phyloP scores from a whole-genome alignment of 805 yeast species.

The Schizosaccharomyces lindneri region DNA sequence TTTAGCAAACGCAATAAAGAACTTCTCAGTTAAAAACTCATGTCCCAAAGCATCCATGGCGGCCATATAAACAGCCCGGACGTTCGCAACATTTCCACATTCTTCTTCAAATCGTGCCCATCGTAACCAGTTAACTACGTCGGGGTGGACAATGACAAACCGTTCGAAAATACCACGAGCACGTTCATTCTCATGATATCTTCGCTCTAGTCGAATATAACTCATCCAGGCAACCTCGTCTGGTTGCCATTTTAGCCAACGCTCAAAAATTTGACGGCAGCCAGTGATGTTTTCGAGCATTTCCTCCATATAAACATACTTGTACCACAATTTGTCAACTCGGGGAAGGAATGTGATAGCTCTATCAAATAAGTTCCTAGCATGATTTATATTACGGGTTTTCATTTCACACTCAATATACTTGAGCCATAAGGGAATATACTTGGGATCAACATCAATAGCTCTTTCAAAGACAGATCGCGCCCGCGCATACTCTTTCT shows the following conservation, averaged over 20 bases:
- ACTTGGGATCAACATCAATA: conserved; percentile 43
- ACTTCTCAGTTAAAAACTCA: conserved; percentile 15
- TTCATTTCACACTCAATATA: conserved; percentile 60
- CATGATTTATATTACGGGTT: conserved; percentile 56
- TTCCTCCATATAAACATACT: conserved; percentile 64
- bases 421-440: conserved; percentile 65
- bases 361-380: conserved; percentile 59
- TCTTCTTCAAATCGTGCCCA: conserved; percentile 54
- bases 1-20: conserved; percentile 32
- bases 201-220: conserved; percentile 42
- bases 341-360: conserved; percentile 53
- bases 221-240: conserved; percentile 42
- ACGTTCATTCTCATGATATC: conserved; percentile 34
- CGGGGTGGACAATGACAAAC: conserved; percentile 29
- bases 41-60: conserved; percentile 30
- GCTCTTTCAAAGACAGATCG: conserved; percentile 78
- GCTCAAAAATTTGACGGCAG: conserved; percentile 39
- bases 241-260: conserved; percentile 71
- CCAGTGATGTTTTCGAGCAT: conserved; percentile 36
- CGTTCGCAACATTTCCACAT: conserved; percentile 21
- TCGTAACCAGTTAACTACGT: conserved; percentile 35
- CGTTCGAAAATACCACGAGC: conserved; percentile 34
- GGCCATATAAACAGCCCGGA: conserved; percentile 39
- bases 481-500: conserved; percentile 54
- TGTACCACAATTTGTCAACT: conserved; percentile 67